Evolutionary conservation across 2,329 filamentous ascomycete species (phyloP).

Genomic region (Metarhizium humberi): DNA sequence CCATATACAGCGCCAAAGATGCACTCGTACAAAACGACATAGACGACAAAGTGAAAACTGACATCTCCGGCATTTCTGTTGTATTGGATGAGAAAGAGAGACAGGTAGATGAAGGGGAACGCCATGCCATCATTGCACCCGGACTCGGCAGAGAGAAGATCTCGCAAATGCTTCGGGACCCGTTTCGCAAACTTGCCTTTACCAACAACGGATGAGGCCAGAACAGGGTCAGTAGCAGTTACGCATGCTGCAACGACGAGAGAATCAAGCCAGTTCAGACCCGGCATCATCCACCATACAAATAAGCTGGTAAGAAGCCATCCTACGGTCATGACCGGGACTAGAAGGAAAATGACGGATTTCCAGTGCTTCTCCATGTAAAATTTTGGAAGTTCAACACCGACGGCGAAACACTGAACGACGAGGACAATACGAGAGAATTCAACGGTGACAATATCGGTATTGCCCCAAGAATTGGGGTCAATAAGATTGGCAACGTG

Average conservation of each 20-base stretch:
- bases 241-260: constrained; percentile 85
- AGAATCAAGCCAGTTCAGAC: constrained; percentile 81
- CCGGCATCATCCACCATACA: constrained; percentile 80
- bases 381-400: constrained; percentile 79
- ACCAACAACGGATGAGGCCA: constrained; percentile 94
- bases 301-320: constrained; percentile 91
- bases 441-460: constrained; percentile 79
- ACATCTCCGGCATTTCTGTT: constrained; percentile 59
- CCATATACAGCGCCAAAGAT: constrained; percentile 86
- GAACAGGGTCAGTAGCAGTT: constrained; percentile 91
- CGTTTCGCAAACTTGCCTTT: constrained; percentile 98
- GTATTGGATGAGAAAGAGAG: constrained; percentile 82
- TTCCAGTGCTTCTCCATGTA: constrained; percentile 99
- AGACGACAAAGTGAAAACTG: constrained; percentile 78
- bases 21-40: constrained; percentile 90
- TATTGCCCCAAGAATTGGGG: constrained; percentile 67
- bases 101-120: constrained; percentile 93
- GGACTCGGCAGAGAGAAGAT: constrained; percentile 89
- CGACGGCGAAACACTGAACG: constrained; percentile 86
- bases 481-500: constrained; percentile 75
- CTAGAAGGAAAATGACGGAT: constrained; percentile 76
- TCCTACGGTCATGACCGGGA: constrained; percentile 96
- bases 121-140: constrained; percentile 99
- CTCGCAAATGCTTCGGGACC: constrained; percentile 93
- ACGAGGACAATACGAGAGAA: constrained; percentile 85